phyloP scores from a whole-genome alignment of 179 eudicot genomes.

The Amaranthus tricolor region DNA sequence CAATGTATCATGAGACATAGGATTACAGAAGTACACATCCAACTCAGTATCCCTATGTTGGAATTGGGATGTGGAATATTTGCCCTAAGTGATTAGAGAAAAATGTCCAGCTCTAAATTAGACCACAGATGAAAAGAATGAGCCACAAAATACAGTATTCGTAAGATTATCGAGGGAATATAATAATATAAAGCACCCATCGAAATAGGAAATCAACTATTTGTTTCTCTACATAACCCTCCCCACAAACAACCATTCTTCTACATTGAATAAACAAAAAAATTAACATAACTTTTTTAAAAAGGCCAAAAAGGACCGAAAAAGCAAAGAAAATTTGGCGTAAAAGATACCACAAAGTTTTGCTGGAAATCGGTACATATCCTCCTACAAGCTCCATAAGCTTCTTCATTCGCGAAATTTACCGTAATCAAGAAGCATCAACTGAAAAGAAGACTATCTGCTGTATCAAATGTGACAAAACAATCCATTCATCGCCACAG shows the following conservation, averaged over 20 bases:
- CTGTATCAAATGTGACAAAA: constrained; percentile 19
- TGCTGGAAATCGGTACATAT: constrained; percentile 29
- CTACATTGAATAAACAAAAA: constrained; percentile 36
- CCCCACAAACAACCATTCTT: constrained; percentile 31
- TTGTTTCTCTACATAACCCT: constrained; percentile 38
- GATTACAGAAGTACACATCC: no score
- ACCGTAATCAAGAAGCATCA: constrained; percentile 30
- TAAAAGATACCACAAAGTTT: constrained; percentile 34
- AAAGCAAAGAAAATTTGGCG: constrained; percentile 32
- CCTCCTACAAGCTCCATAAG: constrained; percentile 37
- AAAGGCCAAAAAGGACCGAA: constrained; percentile 24
- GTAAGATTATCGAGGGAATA: constrained; percentile 10
- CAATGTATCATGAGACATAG: no score
- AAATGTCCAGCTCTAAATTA: background rate
- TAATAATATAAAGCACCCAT: constrained; percentile 27
- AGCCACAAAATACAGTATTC: constrained; percentile 13
- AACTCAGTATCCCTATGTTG: no score
- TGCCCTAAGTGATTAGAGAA: background rate
- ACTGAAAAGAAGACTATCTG: constrained; percentile 28
- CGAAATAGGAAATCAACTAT: constrained; percentile 31
- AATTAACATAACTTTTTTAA: constrained; percentile 16
- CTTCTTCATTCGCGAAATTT: constrained; percentile 15
- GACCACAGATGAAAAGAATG: background rate
- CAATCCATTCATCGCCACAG: constrained; percentile 25
- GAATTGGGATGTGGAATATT: no score